A percentile compares a stretch with the other conserved stretches of the same genome.
Conservation (phyloP, 139 green algal species). For the Chlamydomonas schloesseri region DNA sequence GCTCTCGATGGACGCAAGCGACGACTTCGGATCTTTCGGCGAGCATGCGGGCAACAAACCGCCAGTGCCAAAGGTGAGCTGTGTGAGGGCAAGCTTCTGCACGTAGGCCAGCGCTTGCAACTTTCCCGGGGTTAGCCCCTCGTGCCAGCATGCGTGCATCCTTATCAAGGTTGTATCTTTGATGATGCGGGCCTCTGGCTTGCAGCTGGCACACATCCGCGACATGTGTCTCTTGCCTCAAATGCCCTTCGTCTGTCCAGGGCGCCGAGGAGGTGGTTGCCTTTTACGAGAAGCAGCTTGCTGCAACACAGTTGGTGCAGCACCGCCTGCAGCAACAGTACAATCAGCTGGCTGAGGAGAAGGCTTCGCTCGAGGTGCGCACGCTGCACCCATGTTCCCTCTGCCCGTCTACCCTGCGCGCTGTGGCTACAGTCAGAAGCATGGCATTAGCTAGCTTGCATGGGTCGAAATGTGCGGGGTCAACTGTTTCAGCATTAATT, state of each 20-base stretch:
- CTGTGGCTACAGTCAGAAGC: too few relatives aligned
- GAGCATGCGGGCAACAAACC: not conserved
- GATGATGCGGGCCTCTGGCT: not conserved
- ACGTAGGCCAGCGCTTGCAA: not conserved
- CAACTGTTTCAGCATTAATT: too few relatives aligned
- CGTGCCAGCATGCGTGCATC: too few relatives aligned
- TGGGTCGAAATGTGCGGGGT: too few relatives aligned
- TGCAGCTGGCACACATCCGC: too few relatives aligned
- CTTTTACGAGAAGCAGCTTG: constrained; percentile 30
- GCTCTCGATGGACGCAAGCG: constrained; percentile 15
- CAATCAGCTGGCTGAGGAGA: constrained; percentile 24
- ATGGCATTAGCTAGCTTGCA: too few relatives aligned
- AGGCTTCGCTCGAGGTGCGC: constrained; percentile 12
- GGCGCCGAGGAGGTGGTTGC: constrained; percentile 3
- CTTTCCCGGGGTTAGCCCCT: too few relatives aligned
- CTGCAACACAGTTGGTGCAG: constrained; percentile 20
- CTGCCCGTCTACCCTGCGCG: too few relatives aligned
- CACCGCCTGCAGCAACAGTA: constrained; percentile 26
- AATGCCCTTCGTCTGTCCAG: not conserved
- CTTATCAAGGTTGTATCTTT: not conserved
- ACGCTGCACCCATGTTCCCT: not conserved
- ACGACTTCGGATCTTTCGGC: not conserved
- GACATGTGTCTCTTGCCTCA: too few relatives aligned
- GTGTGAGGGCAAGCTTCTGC: not conserved
- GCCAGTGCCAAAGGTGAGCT: not conserved